Conservation (phyloP, 345 rosid species). For the Pistacia integerrima region DNA sequence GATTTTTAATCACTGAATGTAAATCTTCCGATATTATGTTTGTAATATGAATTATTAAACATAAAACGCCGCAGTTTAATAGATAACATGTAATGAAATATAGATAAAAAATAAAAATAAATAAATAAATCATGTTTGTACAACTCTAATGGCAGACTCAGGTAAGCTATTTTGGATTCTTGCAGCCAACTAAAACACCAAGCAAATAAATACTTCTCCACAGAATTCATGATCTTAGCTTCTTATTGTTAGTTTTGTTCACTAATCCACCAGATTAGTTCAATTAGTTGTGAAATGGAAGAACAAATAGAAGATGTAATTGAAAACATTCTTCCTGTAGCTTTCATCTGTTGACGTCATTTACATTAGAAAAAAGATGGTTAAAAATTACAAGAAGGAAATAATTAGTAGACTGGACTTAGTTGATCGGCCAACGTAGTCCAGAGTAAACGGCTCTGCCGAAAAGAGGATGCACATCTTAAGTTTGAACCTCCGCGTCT, state of each 20-base stretch:
- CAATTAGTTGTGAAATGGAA: background rate
- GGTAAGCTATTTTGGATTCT: too few species aligned
- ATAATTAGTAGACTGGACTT: slow-evolving; percentile 21
- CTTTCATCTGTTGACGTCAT: slow-evolving; percentile 5
- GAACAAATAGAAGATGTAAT: background rate
- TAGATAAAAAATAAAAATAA: too few species aligned
- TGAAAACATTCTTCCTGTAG: background rate
- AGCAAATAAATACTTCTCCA: background rate
- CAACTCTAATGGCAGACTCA: too few species aligned
- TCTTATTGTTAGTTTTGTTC: background rate
- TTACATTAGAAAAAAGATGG: background rate
- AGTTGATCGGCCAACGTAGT: slow-evolving; percentile 36
- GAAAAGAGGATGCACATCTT: slow-evolving; percentile 76
- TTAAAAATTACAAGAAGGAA: slow-evolving; percentile 9
- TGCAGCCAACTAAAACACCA: background rate
- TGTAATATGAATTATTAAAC: too few species aligned
- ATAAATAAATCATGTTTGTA: too few species aligned
- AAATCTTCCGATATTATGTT: too few species aligned
- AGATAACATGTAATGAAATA: too few species aligned
- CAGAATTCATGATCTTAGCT: background rate
- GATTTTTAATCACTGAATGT: too few species aligned
- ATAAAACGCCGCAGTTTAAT: too few species aligned
- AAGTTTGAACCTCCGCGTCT: slow-evolving; percentile 62
- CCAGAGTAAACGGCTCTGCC: slow-evolving; percentile 70
- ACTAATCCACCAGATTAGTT: background rate